Conservation (phyloP, 2,329 filamentous ascomycete genomes). For the Septoria petroselini region DNA sequence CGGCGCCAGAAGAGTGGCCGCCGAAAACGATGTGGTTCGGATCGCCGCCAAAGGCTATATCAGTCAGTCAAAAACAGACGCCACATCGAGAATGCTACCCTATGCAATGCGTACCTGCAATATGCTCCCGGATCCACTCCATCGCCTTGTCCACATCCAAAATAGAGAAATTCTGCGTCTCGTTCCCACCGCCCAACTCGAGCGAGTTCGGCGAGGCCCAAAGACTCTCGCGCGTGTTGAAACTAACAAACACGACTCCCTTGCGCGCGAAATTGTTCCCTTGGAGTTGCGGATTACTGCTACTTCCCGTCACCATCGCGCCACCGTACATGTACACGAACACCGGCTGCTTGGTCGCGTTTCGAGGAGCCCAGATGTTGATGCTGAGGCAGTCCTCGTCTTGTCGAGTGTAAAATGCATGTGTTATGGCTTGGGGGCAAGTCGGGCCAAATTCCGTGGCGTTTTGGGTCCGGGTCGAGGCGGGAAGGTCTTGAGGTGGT, state of each 20-base stretch:
- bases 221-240: conserved; percentile 9
- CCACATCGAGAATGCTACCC: neutral
- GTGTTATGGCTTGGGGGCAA: conserved; percentile 14
- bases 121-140: conserved; percentile 10
- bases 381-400: conserved; percentile 16
- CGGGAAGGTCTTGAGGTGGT: conserved; percentile 32
- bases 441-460: conserved; percentile 10
- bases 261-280: conserved; percentile 12
- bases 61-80: too few relatives aligned
- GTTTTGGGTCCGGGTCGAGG: conserved; percentile 23
- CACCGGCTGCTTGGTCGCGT: conserved; percentile 4
- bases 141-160: conserved; percentile 12
- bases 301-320: conserved; percentile 16
- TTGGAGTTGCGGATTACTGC: conserved; percentile 31
- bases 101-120: conserved; percentile 3
- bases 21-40: conserved; percentile 8
- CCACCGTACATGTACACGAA: conserved; percentile 15
- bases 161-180: conserved; percentile 10
- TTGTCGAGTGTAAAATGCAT: conserved; percentile 1
- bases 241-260: conserved; percentile 9
- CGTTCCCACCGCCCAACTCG: neutral
- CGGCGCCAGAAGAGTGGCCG: conserved; percentile 40
- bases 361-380: conserved; percentile 14
- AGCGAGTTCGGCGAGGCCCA: conserved; percentile 7
- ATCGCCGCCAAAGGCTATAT: conserved; percentile 10